phyloP scores from a whole-genome alignment of 352 stramenopile species.

The Pythium myriotylum region DNA sequence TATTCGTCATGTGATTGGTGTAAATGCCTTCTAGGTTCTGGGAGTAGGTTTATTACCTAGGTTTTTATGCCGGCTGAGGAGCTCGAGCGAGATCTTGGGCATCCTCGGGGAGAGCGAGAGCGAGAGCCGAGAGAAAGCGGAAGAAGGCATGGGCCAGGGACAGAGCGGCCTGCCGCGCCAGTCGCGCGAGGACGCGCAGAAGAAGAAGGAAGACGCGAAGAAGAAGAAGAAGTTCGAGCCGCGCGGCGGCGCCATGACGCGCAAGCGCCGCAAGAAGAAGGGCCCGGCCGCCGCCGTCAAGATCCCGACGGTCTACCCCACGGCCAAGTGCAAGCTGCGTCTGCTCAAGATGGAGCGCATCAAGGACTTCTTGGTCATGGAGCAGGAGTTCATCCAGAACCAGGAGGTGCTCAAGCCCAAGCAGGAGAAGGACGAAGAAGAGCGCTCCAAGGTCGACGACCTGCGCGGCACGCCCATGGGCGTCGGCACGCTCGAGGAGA shows the following conservation, averaged over 20 bases:
- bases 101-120: background rate
- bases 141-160: slow-evolving; percentile 72
- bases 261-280: slow-evolving; percentile 93
- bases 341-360: slow-evolving; percentile 99
- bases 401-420: slow-evolving; percentile 99
- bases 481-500: slow-evolving; percentile 99
- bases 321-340: slow-evolving; percentile 99
- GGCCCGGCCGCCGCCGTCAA: slow-evolving; percentile 85
- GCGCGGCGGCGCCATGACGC: slow-evolving; percentile 81
- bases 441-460: slow-evolving; percentile 99
- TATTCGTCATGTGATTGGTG: background rate
- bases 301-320: slow-evolving; percentile 94
- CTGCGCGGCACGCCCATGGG: slow-evolving; percentile 97
- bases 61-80: slow-evolving; percentile 1
- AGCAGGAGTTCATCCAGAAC: slow-evolving; percentile 99
- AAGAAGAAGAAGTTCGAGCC: slow-evolving; percentile 96
- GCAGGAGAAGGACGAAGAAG: slow-evolving; percentile 99
- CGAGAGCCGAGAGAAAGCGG: background rate
- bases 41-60: slow-evolving; percentile 15
- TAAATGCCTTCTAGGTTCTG: background rate
- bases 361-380: slow-evolving; percentile 99
- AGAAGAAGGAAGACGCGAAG: slow-evolving; percentile 94
- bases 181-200: slow-evolving; percentile 77
- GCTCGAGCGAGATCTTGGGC: slow-evolving; percentile 4
- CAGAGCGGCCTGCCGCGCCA: slow-evolving; percentile 85